These are phyloP conservation scores for Quercus suber DNA, from an alignment of 306 rosid genomes.

Conservation along the genomic window DNA sequence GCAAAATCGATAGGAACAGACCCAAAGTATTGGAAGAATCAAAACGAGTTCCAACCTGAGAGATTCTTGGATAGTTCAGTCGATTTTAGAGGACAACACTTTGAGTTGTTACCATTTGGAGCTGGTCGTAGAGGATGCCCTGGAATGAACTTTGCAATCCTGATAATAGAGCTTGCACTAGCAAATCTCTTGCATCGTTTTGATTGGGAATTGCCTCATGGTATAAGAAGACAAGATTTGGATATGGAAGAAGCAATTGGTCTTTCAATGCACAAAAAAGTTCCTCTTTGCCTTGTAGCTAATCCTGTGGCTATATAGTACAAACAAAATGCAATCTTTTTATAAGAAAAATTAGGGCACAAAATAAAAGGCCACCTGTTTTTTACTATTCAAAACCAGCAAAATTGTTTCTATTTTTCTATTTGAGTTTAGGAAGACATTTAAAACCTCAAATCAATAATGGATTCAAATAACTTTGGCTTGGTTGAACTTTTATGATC, in stretches of 20 bases:
- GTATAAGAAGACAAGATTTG: slow-evolving; percentile 19
- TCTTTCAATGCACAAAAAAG: slow-evolving; percentile 7
- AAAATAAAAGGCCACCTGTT: not conserved
- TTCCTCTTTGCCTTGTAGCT: slow-evolving; percentile 22
- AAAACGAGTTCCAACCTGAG: slow-evolving; percentile 17
- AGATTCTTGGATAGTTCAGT: slow-evolving; percentile 19
- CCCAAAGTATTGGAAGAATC: slow-evolving; percentile 12
- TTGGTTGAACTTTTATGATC: too few relatives aligned
- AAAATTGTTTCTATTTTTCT: too few relatives aligned
- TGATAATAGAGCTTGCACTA: slow-evolving; percentile 12
- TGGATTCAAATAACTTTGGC: too few relatives aligned
- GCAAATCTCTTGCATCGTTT: slow-evolving; percentile 28
- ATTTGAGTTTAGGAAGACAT: too few relatives aligned
- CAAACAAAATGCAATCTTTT: not conserved
- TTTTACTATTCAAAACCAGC: too few relatives aligned
- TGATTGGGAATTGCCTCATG: slow-evolving; percentile 28
- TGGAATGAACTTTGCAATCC: not conserved
- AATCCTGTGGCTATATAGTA: not conserved
- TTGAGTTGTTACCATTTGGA: slow-evolving; percentile 20
- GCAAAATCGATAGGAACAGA: slow-evolving; percentile 13
- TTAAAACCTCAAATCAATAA: too few relatives aligned
- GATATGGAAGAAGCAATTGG: slow-evolving; percentile 16
- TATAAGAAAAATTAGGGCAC: not conserved
- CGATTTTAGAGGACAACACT: slow-evolving; percentile 23
- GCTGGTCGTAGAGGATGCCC: slow-evolving; percentile 29